Conservation (phyloP, 2,329 filamentous ascomycete species). For the Xylariaceae sp. region DNA sequence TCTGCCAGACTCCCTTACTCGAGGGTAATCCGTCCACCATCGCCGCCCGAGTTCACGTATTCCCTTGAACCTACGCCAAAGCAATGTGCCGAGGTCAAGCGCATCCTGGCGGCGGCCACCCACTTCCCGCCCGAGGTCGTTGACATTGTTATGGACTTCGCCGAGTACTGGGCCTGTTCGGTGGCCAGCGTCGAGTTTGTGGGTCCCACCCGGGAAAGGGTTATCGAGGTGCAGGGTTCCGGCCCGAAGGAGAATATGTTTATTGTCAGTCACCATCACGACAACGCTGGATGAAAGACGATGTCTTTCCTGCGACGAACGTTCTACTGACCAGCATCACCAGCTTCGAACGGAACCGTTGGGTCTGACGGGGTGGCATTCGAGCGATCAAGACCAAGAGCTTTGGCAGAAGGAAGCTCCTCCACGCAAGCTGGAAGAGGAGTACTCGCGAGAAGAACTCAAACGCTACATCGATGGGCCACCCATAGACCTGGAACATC, state of each 20-base stretch:
- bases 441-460: constrained; percentile 32
- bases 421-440: constrained; percentile 25
- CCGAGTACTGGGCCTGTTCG: constrained; percentile 58
- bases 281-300: not conserved
- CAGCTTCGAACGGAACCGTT: constrained; percentile 40
- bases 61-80: constrained; percentile 21
- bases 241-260: constrained; percentile 35
- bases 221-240: constrained; percentile 20
- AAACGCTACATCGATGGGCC: constrained; percentile 38
- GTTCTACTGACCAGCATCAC: constrained; percentile 1
- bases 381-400: constrained; percentile 21
- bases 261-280: constrained; percentile 31
- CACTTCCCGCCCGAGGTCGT: constrained; percentile 51
- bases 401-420: constrained; percentile 23
- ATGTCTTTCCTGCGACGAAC: not conserved
- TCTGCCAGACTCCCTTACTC: too few relatives aligned
- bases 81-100: constrained; percentile 47
- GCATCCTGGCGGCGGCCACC: constrained; percentile 41
- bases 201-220: constrained; percentile 17
- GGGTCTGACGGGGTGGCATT: constrained; percentile 34
- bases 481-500: constrained; percentile 39
- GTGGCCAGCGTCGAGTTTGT: constrained; percentile 29
- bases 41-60: constrained; percentile 11
- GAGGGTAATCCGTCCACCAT: constrained; percentile 2
- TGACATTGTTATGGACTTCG: constrained; percentile 52